phyloP scores from a whole-genome alignment of 805 yeast genomes.

The Wickerhamiella kurtzmanii region DNA sequence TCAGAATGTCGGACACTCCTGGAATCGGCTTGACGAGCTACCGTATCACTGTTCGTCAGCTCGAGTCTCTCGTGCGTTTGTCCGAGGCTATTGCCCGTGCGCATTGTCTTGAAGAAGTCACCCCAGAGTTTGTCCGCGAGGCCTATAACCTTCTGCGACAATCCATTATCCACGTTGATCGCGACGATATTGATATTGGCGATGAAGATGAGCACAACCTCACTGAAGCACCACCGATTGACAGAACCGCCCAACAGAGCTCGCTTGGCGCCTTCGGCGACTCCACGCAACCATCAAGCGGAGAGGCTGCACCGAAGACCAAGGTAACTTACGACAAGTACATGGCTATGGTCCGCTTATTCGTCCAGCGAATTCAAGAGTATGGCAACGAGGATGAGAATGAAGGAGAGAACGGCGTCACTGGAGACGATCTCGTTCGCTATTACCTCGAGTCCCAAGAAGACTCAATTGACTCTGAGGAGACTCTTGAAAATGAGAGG shows the following conservation, averaged over 20 bases:
- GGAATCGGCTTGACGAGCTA: constrained; percentile 66
- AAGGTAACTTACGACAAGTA: constrained; percentile 76
- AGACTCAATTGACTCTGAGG: constrained; percentile 53
- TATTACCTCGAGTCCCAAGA: constrained; percentile 72
- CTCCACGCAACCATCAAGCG: constrained; percentile 16
- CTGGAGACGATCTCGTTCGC: constrained; percentile 55
- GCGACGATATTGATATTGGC: constrained; percentile 69
- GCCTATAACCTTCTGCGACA: constrained; percentile 83
- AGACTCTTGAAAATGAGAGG: constrained; percentile 56
- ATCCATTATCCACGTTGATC: constrained; percentile 85
- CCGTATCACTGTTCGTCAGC: constrained; percentile 74
- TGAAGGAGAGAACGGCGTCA: constrained; percentile 42
- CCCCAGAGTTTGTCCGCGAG: constrained; percentile 77
- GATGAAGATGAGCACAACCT: constrained; percentile 34
- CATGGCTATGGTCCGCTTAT: constrained; percentile 64
- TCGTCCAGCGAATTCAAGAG: constrained; percentile 43
- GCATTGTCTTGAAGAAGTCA: constrained; percentile 78
- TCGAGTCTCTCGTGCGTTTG: constrained; percentile 65
- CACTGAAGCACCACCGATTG: constrained; percentile 8
- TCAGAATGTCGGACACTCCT: constrained; percentile 81
- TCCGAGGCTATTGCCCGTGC: constrained; percentile 96
- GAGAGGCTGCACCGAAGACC: constrained; percentile 20
- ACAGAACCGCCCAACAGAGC: neutral
- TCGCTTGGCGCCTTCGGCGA: constrained; percentile 4
- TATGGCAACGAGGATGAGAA: constrained; percentile 36